Evolutionary conservation across 108 stramenopile genomes (phyloP).

Genomic region (Aurantiochytrium sp.): DNA sequence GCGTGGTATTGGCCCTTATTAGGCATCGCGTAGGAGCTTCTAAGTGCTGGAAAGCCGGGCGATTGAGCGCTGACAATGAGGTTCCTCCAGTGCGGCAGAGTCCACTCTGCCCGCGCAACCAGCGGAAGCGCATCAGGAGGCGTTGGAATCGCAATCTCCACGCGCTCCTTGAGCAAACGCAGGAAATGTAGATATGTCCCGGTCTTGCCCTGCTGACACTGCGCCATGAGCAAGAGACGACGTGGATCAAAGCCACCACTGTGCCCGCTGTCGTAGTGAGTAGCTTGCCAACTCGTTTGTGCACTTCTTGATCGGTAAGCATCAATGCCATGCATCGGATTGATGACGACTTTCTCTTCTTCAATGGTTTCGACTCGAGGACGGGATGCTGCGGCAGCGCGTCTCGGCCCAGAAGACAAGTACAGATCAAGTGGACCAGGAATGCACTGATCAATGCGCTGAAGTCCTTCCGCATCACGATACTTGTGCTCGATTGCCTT

Average conservation of each 20-base stretch:
- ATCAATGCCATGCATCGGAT: background rate
- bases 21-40: background rate
- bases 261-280: background rate
- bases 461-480: background rate
- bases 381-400: too few relatives aligned
- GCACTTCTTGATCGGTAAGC: background rate
- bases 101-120: background rate
- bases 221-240: background rate
- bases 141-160: background rate
- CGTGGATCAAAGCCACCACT: background rate
- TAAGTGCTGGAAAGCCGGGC: background rate
- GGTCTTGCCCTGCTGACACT: background rate
- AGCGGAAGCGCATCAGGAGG: background rate
- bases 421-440: background rate
- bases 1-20: background rate
- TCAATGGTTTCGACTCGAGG: background rate
- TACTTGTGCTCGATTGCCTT: background rate
- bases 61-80: background rate
- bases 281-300: background rate
- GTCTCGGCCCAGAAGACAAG: background rate
- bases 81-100: background rate
- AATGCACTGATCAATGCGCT: background rate
- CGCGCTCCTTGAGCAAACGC: background rate
- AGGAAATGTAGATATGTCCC: background rate
- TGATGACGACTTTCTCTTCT: background rate